phyloP scores from a whole-genome alignment of 768 basidiomycete genomes.

The Amanita pseudoporphyria region DNA sequence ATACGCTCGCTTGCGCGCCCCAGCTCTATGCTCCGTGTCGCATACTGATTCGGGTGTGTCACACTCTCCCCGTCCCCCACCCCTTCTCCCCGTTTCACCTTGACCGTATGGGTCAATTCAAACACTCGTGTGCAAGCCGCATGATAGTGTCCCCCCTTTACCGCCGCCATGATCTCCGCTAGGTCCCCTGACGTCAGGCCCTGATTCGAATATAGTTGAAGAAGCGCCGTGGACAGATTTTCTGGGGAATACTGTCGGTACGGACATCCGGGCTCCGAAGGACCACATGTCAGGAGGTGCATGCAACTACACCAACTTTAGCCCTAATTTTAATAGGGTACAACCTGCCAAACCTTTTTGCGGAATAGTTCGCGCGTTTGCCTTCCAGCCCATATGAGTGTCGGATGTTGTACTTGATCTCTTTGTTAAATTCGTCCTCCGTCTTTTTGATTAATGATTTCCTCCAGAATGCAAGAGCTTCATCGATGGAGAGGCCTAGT shows the following conservation, averaged over 20 bases:
- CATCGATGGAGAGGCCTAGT: constrained; percentile 87
- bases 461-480: constrained; percentile 90
- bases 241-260: constrained; percentile 83
- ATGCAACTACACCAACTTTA: constrained; percentile 56
- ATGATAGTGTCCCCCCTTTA: constrained; percentile 80
- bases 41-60: constrained; percentile 90
- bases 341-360: constrained; percentile 58
- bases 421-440: constrained; percentile 97
- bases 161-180: constrained; percentile 71
- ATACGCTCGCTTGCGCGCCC: constrained; percentile 28
- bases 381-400: constrained; percentile 94
- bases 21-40: constrained; percentile 63
- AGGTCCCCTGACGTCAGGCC: constrained; percentile 63
- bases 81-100: constrained; percentile 86
- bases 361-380: constrained; percentile 88
- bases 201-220: constrained; percentile 54
- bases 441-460: constrained; percentile 72
- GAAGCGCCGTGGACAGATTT: constrained; percentile 70
- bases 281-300: constrained; percentile 64
- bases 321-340: background rate
- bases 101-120: constrained; percentile 78
- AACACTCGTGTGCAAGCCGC: constrained; percentile 96
- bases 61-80: constrained; percentile 79
- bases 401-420: constrained; percentile 94
- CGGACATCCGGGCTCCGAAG: constrained; percentile 78